Base-by-base conservation (phyloP, 768 basidiomycete species). In the Butyriboletus loyo region DNA sequence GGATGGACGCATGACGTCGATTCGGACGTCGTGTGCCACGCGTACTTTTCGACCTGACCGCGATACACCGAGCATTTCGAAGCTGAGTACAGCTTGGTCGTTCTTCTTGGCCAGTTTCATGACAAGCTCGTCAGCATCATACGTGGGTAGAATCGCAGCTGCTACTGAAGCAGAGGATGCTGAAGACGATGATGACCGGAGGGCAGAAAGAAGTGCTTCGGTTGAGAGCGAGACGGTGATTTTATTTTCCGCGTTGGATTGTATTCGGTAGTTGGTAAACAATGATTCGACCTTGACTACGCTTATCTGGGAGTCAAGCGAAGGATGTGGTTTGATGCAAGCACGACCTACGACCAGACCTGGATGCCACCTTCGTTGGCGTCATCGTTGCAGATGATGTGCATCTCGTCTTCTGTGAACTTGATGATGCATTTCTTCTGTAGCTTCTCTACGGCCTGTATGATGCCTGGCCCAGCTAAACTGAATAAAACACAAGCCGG, bases 71-170 rank as follows among this genome's bases (percentile, higher is more conserved):
- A 73, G 76, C 53, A 93, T 89, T 58, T 89, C 88, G 54, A 93
- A 88, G 42, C 79, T 83, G 10, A 93, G 76, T 31, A 89, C 80
- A 1, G 90, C 87, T 35, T 84, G 82, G 43, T 88, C 84, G 57
- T 85, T 84, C 71, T 91, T 91, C 75, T 95, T 95, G 11, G 91
- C 88, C 3, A 94, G 77, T 70, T 88, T 92, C 78, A 93, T 82
- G 46, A 87, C 77, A 31, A 89, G 79, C 36, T 90, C 84, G 24
- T 84, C 84, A 6, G 76, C 73, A 34, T 83, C 82, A 46, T 77
- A 79, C 28, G 65, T 46, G 4, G 68, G 70, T 1, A 69, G 37
- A 31, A 69, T 58, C 3, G 64, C 42, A 24, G 70, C 64, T 22
- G 70, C 68, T 10, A 59, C 24, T 2, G 66, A 60, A 0, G 77